phyloP scores from a whole-genome alignment of 306 rosid genomes.

The Adenanthera pavonina region DNA sequence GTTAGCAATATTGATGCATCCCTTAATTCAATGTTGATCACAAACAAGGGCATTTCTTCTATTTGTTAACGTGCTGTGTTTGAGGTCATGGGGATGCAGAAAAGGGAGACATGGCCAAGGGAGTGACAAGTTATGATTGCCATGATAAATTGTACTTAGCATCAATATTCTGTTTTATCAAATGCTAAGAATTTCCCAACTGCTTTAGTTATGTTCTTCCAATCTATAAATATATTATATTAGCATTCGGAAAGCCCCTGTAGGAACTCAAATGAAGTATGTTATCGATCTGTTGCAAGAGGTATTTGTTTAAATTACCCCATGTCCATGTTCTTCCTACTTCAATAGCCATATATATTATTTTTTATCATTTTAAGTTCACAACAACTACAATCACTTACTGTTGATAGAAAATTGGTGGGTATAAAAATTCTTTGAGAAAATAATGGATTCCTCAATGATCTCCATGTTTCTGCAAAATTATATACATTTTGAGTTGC shows the following conservation, averaged over 20 bases:
- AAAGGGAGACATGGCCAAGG: background rate
- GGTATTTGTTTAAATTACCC: too few relatives aligned
- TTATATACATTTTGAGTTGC: background rate
- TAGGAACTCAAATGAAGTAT: slow-evolving; percentile 92
- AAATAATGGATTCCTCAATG: background rate
- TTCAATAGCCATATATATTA: background rate
- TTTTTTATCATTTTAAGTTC: background rate
- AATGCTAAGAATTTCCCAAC: slow-evolving; percentile 6
- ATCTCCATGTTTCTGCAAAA: background rate
- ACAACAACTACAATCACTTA: background rate
- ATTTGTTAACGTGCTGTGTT: background rate
- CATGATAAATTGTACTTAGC: background rate
- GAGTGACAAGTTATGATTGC: background rate
- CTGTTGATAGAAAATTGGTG: background rate
- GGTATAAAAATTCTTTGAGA: background rate
- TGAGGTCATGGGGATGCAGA: background rate
- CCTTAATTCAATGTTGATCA: background rate
- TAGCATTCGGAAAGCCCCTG: slow-evolving; percentile 73
- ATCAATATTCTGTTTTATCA: background rate
- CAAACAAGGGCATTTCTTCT: background rate
- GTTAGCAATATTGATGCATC: background rate
- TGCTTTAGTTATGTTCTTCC: too few relatives aligned
- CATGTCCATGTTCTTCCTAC: too few relatives aligned
- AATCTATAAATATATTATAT: too few relatives aligned
- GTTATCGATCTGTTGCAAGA: slow-evolving; percentile 46